Percentiles rank a stretch among this genome's conserved stretches.
phyloP scores from a whole-genome alignment of 75 land plant genomes.

The Azolla pinnata region DNA sequence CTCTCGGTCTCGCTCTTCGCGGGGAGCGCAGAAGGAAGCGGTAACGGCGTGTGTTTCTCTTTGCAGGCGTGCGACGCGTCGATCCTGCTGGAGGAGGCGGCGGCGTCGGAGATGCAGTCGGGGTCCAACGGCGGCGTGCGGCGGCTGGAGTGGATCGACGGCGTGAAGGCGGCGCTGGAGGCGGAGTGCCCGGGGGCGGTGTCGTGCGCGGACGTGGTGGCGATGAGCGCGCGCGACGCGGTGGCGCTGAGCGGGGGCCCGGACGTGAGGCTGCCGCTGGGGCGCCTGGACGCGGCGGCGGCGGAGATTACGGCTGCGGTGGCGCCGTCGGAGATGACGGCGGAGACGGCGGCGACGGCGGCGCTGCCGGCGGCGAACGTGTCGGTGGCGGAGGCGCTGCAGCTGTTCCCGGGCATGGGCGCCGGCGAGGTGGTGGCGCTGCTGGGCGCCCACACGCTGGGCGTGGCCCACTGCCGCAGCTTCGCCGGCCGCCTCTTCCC shows the following conservation, averaged over 20 bases:
- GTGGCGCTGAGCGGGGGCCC: constrained; percentile 5
- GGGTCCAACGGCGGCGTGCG: constrained; percentile 17
- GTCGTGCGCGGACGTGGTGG: constrained; percentile 26
- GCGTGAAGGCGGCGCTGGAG: constrained; percentile 18
- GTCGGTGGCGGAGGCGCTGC: constrained; percentile 7
- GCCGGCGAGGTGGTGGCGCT: constrained; percentile 21
- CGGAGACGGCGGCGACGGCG: constrained; percentile 12
- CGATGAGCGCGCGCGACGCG: constrained; percentile 26
- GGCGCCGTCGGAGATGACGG: constrained; percentile 4
- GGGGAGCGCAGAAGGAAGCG: background rate
- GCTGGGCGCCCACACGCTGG: constrained; percentile 32
- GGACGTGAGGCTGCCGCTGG: background rate
- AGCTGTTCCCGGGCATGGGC: constrained; percentile 10
- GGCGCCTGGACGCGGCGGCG: constrained; percentile 10
- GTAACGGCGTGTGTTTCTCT: background rate
- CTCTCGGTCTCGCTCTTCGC: too few species aligned
- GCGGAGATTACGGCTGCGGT: constrained; percentile 16
- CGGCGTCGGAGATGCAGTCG: constrained; percentile 14
- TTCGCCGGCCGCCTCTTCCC: constrained; percentile 21
- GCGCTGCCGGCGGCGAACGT: constrained; percentile 13
- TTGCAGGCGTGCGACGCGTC: constrained; percentile 56
- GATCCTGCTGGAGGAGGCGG: constrained; percentile 25
- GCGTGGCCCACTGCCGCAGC: constrained; percentile 31
- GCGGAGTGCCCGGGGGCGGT: constrained; percentile 19
- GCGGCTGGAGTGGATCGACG: constrained; percentile 16